These are phyloP conservation scores for Cucurbita ficifolia DNA, from an alignment of 306 rosid species.

Conservation along the genomic window DNA sequence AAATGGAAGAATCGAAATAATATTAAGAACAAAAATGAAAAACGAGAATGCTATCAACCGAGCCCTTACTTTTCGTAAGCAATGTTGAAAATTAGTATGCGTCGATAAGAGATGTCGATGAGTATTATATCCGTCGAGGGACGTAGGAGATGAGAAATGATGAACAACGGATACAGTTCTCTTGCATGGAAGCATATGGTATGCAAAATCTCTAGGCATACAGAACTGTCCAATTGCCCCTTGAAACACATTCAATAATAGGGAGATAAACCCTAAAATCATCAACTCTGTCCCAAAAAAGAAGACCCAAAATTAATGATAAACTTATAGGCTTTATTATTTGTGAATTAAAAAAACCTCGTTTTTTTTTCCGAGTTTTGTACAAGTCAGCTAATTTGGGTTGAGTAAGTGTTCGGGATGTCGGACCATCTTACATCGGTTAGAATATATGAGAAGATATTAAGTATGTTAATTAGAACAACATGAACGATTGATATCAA, in stretches of 20 bases:
- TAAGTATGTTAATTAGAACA: too few species aligned
- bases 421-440: background rate
- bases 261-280: slow-evolving; percentile 91
- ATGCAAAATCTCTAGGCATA: slow-evolving; percentile 34
- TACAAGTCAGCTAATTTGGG: too few species aligned
- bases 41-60: background rate
- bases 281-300: slow-evolving; percentile 51
- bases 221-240: slow-evolving; percentile 44
- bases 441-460: too few species aligned
- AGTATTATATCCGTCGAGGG: background rate
- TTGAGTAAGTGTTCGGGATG: too few species aligned
- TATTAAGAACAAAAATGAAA: too few species aligned
- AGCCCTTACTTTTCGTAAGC: background rate
- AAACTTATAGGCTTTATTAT: background rate
- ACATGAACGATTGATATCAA: too few species aligned
- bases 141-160: slow-evolving; percentile 9
- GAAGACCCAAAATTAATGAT: background rate
- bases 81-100: background rate
- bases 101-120: background rate
- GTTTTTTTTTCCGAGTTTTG: too few species aligned
- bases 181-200: slow-evolving; percentile 85
- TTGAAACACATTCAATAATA: slow-evolving; percentile 64
- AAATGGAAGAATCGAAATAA: too few species aligned
- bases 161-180: slow-evolving; percentile 8
- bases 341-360: too few species aligned